phyloP scores from a whole-genome alignment of 2,329 filamentous ascomycete species.

The Xylariaceae sp. region DNA sequence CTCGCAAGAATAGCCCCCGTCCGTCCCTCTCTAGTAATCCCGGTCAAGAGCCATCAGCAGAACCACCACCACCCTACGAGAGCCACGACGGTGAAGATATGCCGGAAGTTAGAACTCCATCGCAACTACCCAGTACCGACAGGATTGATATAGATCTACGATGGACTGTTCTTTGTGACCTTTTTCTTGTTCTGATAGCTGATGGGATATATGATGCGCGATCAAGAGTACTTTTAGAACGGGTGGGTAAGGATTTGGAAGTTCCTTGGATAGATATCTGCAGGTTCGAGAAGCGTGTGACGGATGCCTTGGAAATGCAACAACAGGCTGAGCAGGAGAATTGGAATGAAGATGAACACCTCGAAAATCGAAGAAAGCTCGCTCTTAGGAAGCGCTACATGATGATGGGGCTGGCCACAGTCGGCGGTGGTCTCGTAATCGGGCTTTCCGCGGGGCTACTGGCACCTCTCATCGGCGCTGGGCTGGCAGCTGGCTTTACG shows the following conservation, averaged over 20 bases:
- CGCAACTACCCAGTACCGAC: conserved; percentile 78
- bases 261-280: conserved; percentile 93
- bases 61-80: conserved; percentile 65
- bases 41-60: conserved; percentile 55
- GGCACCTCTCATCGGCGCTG: conserved; percentile 91
- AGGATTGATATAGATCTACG: conserved; percentile 95
- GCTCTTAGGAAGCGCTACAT: conserved; percentile 85
- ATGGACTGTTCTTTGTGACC: conserved; percentile 95
- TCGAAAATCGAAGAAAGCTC: conserved; percentile 82
- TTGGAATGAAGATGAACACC: conserved; percentile 96
- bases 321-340: conserved; percentile 93
- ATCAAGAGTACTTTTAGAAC: conserved; percentile 83
- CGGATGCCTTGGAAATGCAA: conserved; percentile 97
- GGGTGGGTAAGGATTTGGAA: conserved; percentile 79
- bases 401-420: conserved; percentile 96
- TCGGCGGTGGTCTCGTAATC: conserved; percentile 93
- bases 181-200: conserved; percentile 95
- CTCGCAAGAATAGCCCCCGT: conserved; percentile 37
- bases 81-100: conserved; percentile 73
- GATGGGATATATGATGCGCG: conserved; percentile 92
- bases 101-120: conserved; percentile 80
- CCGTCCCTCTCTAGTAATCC: conserved; percentile 39
- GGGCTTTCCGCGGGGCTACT: conserved; percentile 90
- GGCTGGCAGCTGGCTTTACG: conserved; percentile 91
- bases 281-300: conserved; percentile 95